Conservation (phyloP, 2,329 filamentous ascomycete species). For the Stagonosporopsis chrysanthemi region DNA sequence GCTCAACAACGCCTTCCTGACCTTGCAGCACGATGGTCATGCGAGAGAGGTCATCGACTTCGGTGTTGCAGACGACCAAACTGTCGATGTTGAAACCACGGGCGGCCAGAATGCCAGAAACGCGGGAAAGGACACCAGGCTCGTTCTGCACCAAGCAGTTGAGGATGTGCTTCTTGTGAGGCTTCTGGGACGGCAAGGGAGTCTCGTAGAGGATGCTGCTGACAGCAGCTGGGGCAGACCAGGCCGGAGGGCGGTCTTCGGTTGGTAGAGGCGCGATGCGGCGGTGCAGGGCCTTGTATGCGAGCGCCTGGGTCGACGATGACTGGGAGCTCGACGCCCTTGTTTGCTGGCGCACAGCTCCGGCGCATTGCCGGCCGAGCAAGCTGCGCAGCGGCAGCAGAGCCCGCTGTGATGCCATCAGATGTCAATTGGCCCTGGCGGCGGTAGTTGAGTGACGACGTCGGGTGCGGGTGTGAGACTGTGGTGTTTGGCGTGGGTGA, state of each 20-base stretch:
- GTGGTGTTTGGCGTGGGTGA: slow-evolving; percentile 3
- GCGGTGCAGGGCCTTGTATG: slow-evolving; percentile 95
- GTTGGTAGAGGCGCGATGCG: slow-evolving; percentile 85
- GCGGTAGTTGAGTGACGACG: slow-evolving; percentile 31
- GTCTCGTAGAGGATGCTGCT: slow-evolving; percentile 99
- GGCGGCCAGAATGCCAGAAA: slow-evolving; percentile 94
- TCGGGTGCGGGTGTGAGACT: not conserved
- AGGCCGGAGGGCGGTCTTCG: slow-evolving; percentile 78
- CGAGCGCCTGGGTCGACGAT: slow-evolving; percentile 88
- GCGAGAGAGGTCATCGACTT: slow-evolving; percentile 93
- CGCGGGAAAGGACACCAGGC: slow-evolving; percentile 93
- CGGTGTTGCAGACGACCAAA: slow-evolving; percentile 95
- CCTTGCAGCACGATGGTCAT: slow-evolving; percentile 99
- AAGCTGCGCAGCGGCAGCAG: slow-evolving; percentile 49
- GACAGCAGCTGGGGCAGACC: slow-evolving; percentile 88
- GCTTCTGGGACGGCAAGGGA: slow-evolving; percentile 79
- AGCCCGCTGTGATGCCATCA: slow-evolving; percentile 55
- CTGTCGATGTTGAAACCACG: slow-evolving; percentile 99
- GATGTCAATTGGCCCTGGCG: slow-evolving; percentile 23
- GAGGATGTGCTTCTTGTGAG: slow-evolving; percentile 92
- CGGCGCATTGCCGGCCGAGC: slow-evolving; percentile 39
- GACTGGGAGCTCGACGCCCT: slow-evolving; percentile 49
- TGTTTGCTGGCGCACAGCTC: slow-evolving; percentile 40
- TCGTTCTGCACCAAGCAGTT: slow-evolving; percentile 99
- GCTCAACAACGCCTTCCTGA: slow-evolving; percentile 96